phyloP scores from a whole-genome alignment of 495 filamentous ascomycete species.

The Amniculicola lignicola region DNA sequence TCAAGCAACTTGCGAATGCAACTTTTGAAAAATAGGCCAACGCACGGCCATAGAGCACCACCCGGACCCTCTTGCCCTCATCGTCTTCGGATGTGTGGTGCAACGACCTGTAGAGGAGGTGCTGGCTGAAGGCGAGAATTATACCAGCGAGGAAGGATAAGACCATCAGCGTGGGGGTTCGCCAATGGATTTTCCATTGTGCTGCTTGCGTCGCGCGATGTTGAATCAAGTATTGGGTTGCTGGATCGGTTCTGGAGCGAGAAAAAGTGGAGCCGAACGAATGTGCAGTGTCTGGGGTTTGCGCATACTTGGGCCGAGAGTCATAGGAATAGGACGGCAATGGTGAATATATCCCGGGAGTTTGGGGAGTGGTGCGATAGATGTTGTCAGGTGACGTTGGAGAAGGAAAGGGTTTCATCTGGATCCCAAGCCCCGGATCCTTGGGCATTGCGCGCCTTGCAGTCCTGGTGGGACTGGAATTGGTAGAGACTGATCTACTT shows the following conservation, averaged over 20 bases:
- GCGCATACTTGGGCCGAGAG: not conserved
- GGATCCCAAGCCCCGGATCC: constrained; percentile 10
- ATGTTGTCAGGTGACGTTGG: constrained; percentile 7
- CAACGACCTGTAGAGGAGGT: constrained; percentile 39
- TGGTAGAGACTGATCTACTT: not conserved
- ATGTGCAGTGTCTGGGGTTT: constrained; percentile 7
- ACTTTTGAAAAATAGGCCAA: constrained; percentile 45
- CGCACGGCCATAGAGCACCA: constrained; percentile 40
- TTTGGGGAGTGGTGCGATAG: not conserved
- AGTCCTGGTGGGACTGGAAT: not conserved
- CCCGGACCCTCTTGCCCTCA: constrained; percentile 37
- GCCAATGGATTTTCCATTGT: constrained; percentile 44
- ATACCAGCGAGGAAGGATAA: constrained; percentile 38
- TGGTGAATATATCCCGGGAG: not conserved
- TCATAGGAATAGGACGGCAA: no score
- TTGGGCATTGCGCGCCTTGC: not conserved
- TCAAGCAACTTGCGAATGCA: constrained; percentile 39
- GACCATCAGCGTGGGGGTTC: constrained; percentile 39
- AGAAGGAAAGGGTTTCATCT: not conserved
- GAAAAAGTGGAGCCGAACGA: constrained; percentile 1
- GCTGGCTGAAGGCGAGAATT: constrained; percentile 39
- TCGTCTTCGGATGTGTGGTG: constrained; percentile 31
- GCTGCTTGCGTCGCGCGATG: constrained; percentile 15
- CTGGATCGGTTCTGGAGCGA: constrained; percentile 21
- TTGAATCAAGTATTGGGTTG: constrained; percentile 21